Conservation (phyloP, 2,329 filamentous ascomycete species). For the Diaporthe citri region DNA sequence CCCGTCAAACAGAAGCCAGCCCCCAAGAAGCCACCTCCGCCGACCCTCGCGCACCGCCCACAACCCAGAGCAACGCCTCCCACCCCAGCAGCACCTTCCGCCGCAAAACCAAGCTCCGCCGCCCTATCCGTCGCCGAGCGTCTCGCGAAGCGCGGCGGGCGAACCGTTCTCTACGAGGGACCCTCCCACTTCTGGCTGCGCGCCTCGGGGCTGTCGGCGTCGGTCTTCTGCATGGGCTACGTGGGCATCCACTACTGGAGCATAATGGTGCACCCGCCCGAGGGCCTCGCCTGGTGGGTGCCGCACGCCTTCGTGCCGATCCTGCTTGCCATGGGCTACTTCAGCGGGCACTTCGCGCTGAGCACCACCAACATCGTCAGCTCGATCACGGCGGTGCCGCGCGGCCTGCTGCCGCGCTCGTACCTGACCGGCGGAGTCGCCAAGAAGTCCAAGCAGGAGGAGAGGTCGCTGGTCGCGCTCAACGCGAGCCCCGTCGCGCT, state of each 20-base stretch:
- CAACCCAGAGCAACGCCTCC: neutral
- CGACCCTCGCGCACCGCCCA: neutral
- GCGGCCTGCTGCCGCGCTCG: constrained; percentile 38
- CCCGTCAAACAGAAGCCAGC: constrained; percentile 18
- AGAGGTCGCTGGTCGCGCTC: constrained; percentile 31
- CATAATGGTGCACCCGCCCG: constrained; percentile 62
- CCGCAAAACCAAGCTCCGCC: constrained; percentile 22
- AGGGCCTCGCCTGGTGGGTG: constrained; percentile 68
- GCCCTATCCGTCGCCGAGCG: constrained; percentile 61
- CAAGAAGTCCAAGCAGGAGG: constrained; percentile 11
- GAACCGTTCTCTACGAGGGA: constrained; percentile 73
- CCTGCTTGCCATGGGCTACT: constrained; percentile 69
- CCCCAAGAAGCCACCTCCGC: constrained; percentile 1
- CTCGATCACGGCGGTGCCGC: constrained; percentile 67
- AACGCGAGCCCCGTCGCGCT: constrained; percentile 56
- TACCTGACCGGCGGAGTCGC: constrained; percentile 26
- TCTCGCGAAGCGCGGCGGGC: constrained; percentile 66
- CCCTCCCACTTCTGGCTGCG: constrained; percentile 75
- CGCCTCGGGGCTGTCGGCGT: constrained; percentile 69
- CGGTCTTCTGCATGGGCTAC: constrained; percentile 65
- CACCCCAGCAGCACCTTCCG: neutral
- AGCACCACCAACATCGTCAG: constrained; percentile 70
- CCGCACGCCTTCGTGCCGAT: constrained; percentile 68
- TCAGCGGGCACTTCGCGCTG: constrained; percentile 71
- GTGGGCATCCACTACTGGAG: constrained; percentile 64